These are phyloP conservation scores for Carallia brachiata DNA, from an alignment of 345 rosid genomes.

Conservation along the genomic window DNA sequence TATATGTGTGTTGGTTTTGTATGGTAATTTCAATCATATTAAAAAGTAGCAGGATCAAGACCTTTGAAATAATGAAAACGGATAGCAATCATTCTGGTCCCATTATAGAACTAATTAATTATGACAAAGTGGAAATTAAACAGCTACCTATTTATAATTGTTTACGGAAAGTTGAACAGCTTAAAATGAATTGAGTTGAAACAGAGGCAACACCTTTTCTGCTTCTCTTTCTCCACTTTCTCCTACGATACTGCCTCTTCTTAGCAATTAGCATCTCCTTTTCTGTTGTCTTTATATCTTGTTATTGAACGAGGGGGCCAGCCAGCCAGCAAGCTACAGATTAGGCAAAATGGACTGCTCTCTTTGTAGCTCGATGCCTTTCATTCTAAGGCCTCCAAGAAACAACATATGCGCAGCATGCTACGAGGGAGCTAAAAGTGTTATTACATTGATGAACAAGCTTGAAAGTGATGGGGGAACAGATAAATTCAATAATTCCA, in stretches of 20 bases:
- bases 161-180: neutral
- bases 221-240: too few relatives aligned
- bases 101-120: conserved; percentile 3
- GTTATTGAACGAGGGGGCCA: neutral
- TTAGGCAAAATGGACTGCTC: conserved; percentile 68
- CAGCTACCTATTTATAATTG: conserved; percentile 14
- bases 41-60: neutral
- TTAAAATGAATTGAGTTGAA: neutral
- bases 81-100: neutral
- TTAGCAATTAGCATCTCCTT: neutral
- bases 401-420: conserved; percentile 78
- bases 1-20: neutral
- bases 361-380: conserved; percentile 71
- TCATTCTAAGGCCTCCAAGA: conserved; percentile 76
- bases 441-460: conserved; percentile 51
- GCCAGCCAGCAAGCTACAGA: neutral
- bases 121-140: conserved; percentile 13
- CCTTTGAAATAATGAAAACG: conserved; percentile 16
- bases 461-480: conserved; percentile 40
- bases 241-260: neutral
- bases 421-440: conserved; percentile 63
- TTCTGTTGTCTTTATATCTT: conserved; percentile 4
- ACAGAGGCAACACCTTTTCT: too few relatives aligned
- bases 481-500: conserved; percentile 8
- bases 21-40: conserved; percentile 17